Percentiles rank a stretch among this genome's conserved stretches.
Evolutionary conservation across 768 basidiomycete species (phyloP).

Genomic region (Russula sp.): DNA sequence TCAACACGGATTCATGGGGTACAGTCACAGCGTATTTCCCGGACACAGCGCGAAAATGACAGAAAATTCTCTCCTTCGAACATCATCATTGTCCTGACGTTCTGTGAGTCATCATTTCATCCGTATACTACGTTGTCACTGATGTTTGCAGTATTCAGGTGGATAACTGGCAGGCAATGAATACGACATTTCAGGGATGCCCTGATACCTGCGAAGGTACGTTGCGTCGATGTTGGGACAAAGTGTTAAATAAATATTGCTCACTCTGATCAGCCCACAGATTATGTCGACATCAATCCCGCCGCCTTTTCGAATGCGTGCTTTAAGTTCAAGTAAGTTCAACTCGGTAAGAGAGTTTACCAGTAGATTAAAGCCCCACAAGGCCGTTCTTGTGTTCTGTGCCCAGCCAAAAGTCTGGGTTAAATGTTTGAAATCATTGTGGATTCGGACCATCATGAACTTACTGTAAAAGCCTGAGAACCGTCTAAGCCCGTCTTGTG

Average conservation of each 20-base stretch:
- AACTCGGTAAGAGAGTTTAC: slow-evolving; percentile 56
- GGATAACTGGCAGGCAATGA: slow-evolving; percentile 56
- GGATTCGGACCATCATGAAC: not conserved
- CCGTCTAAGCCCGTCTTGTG: too few species aligned
- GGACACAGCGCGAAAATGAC: slow-evolving; percentile 53
- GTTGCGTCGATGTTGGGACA: not conserved
- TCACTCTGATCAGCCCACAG: slow-evolving; percentile 39
- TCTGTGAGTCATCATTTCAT: slow-evolving; percentile 47
- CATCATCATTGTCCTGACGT: slow-evolving; percentile 66
- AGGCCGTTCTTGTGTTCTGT: too few species aligned
- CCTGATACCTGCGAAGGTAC: slow-evolving; percentile 52
- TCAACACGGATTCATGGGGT: slow-evolving; percentile 58
- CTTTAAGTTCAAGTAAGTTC: slow-evolving; percentile 70
- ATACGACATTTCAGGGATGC: slow-evolving; percentile 50
- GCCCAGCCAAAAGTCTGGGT: not conserved
- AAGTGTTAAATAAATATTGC: not conserved
- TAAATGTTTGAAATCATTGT: not conserved
- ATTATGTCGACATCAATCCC: slow-evolving; percentile 66
- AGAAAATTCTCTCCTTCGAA: slow-evolving; percentile 54
- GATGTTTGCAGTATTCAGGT: slow-evolving; percentile 12
- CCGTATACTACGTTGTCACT: not conserved
- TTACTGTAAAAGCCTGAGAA: too few species aligned
- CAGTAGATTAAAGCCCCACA: slow-evolving; percentile 32
- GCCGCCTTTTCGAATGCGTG: slow-evolving; percentile 63
- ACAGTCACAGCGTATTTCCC: slow-evolving; percentile 62